phyloP scores from a whole-genome alignment of 1,284 basidiomycete species.

The Chalciporus sp. region DNA sequence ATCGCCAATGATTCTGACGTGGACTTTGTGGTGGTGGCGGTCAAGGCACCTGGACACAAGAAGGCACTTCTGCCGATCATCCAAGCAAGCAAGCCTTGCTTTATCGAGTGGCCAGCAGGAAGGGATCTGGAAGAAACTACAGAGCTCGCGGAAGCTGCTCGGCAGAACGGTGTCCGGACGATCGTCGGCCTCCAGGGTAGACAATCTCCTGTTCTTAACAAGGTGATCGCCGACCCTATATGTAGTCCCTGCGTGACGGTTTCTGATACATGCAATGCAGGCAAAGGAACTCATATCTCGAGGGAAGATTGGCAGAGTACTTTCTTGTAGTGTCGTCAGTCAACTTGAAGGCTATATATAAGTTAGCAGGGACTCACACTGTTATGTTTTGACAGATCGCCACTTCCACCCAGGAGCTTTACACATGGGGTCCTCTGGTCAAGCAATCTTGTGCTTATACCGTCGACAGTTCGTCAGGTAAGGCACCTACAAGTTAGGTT shows the following conservation, averaged over 20 bases:
- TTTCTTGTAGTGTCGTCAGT: slow-evolving; percentile 17
- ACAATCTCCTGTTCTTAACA: slow-evolving; percentile 15
- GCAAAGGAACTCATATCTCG: slow-evolving; percentile 14
- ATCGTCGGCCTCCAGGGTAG: slow-evolving; percentile 16
- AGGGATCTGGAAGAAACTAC: slow-evolving; percentile 11
- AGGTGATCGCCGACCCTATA: neutral
- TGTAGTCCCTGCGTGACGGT: too few relatives aligned
- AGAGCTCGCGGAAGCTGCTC: slow-evolving; percentile 14
- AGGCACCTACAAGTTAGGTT: too few relatives aligned
- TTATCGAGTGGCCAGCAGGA: slow-evolving; percentile 17
- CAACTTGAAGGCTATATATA: too few relatives aligned
- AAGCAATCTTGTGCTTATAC: slow-evolving; percentile 8
- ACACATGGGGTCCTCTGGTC: slow-evolving; percentile 12
- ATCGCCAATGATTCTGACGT: slow-evolving; percentile 19
- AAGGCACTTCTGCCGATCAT: slow-evolving; percentile 15
- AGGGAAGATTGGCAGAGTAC: slow-evolving; percentile 13
- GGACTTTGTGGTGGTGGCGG: slow-evolving; percentile 15
- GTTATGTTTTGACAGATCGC: slow-evolving; percentile 9
- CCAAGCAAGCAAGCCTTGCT: slow-evolving; percentile 17
- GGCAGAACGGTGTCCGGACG: slow-evolving; percentile 9
- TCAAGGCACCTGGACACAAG: slow-evolving; percentile 16
- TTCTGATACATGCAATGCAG: neutral
- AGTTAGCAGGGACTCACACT: too few relatives aligned
- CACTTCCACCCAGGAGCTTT: slow-evolving; percentile 5
- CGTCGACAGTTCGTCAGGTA: slow-evolving; percentile 8